These are phyloP conservation scores for Chloropicon primus DNA, from an alignment of 139 green algal species.

Conservation along the genomic window DNA sequence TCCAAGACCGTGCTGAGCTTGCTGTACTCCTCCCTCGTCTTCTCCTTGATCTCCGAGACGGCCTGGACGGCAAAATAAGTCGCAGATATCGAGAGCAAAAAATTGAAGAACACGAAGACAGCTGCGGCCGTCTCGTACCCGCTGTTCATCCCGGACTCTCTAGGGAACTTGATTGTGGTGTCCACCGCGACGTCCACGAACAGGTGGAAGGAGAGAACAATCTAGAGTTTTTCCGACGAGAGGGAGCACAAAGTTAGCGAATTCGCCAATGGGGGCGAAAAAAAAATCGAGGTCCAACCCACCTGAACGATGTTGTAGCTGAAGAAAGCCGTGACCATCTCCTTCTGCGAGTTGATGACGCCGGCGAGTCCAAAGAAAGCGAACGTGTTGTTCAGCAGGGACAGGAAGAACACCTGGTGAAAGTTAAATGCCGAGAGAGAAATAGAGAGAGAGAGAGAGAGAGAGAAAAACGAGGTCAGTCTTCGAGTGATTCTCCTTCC, in stretches of 20 bases:
- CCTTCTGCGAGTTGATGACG: constrained; percentile 45
- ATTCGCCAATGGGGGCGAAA: too few relatives aligned
- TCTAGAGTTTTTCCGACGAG: too few relatives aligned
- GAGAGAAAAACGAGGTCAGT: too few relatives aligned
- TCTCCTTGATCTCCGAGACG: constrained; percentile 42
- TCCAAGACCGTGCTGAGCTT: constrained; percentile 12
- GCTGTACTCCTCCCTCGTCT: constrained; percentile 46
- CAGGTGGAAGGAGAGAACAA: constrained; percentile 39
- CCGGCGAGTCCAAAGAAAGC: constrained; percentile 53
- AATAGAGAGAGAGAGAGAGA: too few relatives aligned
- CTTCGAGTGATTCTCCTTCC: too few relatives aligned
- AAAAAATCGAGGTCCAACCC: too few relatives aligned
- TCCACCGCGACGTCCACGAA: constrained; percentile 47
- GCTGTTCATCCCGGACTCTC: constrained; percentile 31
- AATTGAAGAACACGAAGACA: constrained; percentile 57
- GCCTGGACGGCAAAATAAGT: constrained; percentile 34
- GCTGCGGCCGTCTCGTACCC: constrained; percentile 41
- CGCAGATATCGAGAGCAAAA: constrained; percentile 36
- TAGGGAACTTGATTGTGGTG: constrained; percentile 16
- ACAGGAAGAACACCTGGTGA: constrained; percentile 41
- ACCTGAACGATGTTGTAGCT: constrained; percentile 57
- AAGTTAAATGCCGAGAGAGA: too few relatives aligned
- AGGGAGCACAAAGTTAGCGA: too few relatives aligned
- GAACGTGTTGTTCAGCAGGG: constrained; percentile 38
- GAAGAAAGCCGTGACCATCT: constrained; percentile 61